These are phyloP conservation scores for Ilex aquifolium DNA, from an alignment of 257 asterid species.

Conservation along the genomic window DNA sequence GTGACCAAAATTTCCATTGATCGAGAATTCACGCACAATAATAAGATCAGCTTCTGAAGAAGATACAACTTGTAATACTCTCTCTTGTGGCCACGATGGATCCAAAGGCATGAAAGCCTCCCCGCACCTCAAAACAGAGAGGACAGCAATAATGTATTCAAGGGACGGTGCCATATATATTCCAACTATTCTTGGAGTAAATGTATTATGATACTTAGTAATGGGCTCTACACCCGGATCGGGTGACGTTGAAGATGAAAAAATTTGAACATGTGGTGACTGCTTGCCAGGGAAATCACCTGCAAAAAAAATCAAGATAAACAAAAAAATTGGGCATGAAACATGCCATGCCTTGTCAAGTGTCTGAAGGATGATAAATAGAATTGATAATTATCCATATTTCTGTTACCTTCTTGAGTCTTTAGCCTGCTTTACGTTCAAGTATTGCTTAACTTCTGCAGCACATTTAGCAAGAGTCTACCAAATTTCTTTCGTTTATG, in stretches of 20 bases:
- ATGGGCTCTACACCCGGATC: conserved; percentile 18
- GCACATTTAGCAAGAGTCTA: too few relatives aligned
- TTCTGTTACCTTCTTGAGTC: background rate
- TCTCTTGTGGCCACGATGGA: conserved; percentile 81
- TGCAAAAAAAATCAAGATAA: conserved; percentile 12
- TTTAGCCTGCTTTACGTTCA: background rate
- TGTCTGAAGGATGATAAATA: background rate
- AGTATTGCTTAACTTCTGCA: background rate
- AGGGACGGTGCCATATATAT: conserved; percentile 86
- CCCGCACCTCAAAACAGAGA: conserved; percentile 83
- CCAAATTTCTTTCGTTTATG: too few relatives aligned
- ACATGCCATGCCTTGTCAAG: conserved; percentile 2
- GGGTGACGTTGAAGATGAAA: conserved; percentile 20
- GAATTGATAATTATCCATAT: background rate
- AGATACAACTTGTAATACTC: conserved; percentile 46
- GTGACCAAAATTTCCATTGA: conserved; percentile 43
- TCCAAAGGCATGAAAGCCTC: conserved; percentile 92
- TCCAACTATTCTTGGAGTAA: conserved; percentile 57
- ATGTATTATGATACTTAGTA: conserved; percentile 15
- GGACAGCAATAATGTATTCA: conserved; percentile 72
- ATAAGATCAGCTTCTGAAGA: conserved; percentile 63
- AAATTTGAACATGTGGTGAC: conserved; percentile 7
- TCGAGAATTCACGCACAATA: conserved; percentile 42
- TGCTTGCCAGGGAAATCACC: conserved; percentile 19
- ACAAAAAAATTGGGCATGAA: background rate